These are phyloP conservation scores for Hemileccinum hortonii DNA, from an alignment of 1,284 basidiomycete species.

Conservation along the genomic window DNA sequence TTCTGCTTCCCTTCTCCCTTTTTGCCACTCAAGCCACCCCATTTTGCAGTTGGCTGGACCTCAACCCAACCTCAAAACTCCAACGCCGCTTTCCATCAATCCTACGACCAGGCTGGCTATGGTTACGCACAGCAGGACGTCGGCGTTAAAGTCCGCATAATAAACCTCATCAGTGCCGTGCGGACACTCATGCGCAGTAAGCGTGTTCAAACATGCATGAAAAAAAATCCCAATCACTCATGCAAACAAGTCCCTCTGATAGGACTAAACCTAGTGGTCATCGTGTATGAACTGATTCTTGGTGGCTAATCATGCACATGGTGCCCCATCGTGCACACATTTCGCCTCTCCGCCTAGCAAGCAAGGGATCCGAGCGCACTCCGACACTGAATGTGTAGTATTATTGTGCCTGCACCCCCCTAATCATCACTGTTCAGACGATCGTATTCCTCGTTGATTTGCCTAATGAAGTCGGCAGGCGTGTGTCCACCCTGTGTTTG, in stretches of 20 bases:
- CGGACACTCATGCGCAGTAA: conserved; percentile 93
- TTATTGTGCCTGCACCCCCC: conserved; percentile 11
- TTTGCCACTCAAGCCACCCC: conserved; percentile 10
- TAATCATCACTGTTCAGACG: conserved; percentile 49
- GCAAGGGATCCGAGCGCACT: conserved; percentile 7
- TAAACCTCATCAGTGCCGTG: conserved; percentile 92
- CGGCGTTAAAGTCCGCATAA: conserved; percentile 80
- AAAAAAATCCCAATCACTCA: conserved; percentile 14
- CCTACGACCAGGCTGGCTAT: conserved; percentile 66
- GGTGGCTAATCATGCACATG: conserved; percentile 41
- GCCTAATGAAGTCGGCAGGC: conserved; percentile 70
- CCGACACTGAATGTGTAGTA: conserved; percentile 9
- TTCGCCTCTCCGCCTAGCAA: conserved; percentile 11
- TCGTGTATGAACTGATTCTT: conserved; percentile 76
- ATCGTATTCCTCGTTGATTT: conserved; percentile 76
- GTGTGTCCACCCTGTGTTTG: conserved; percentile 67
- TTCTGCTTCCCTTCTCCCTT: conserved; percentile 20
- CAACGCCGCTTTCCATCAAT: conserved; percentile 58
- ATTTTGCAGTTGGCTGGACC: conserved; percentile 86
- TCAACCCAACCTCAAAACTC: conserved; percentile 57
- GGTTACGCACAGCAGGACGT: conserved; percentile 55
- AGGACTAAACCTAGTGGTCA: conserved; percentile 77
- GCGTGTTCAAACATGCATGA: conserved; percentile 25
- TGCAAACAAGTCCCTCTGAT: conserved; percentile 79
- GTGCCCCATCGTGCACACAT: conserved; percentile 10